Evolutionary conservation across 2,329 filamentous ascomycete genomes (phyloP).

Genomic region (Aspergillus sp.): DNA sequence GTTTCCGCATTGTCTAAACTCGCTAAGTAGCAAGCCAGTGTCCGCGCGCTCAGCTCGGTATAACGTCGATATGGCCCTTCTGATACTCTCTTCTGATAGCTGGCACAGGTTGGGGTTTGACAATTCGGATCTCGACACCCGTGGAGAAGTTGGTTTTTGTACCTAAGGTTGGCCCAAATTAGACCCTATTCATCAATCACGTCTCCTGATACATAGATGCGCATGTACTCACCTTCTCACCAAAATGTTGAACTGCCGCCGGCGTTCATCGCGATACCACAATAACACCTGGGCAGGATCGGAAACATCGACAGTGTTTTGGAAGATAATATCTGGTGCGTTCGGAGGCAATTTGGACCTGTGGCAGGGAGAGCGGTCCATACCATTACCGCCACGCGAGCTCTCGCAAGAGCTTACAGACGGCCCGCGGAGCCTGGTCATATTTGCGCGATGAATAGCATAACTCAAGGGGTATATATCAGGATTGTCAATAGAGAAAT

Average conservation of each 20-base stretch:
- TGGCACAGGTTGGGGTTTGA: constrained; percentile 75
- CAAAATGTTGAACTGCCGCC: constrained; percentile 55
- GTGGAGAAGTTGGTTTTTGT: constrained; percentile 75
- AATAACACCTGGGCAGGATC: constrained; percentile 38
- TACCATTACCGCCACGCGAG: constrained; percentile 26
- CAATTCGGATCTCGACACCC: constrained; percentile 73
- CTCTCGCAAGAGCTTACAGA: constrained; percentile 33
- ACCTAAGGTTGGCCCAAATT: constrained; percentile 50
- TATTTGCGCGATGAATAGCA: constrained; percentile 30
- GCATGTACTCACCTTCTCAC: constrained; percentile 60
- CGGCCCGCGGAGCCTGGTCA: constrained; percentile 45
- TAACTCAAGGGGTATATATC: constrained; percentile 19
- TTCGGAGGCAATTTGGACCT: constrained; percentile 42
- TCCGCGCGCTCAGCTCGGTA: constrained; percentile 77
- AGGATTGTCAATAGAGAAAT: not conserved
- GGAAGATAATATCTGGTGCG: constrained; percentile 38
- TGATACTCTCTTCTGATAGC: constrained; percentile 67
- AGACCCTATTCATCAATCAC: constrained; percentile 1
- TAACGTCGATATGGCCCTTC: constrained; percentile 73
- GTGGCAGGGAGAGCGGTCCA: constrained; percentile 30
- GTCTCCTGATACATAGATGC: not conserved
- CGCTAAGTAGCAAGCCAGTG: constrained; percentile 76
- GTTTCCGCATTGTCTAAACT: constrained; percentile 74
- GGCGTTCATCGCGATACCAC: constrained; percentile 41
- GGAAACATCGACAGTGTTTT: constrained; percentile 41